Evolutionary conservation across 2,329 filamentous ascomycete species (phyloP), one percentile per base, ranked within the genome.

Genomic region (Claviceps sp.): DNA sequence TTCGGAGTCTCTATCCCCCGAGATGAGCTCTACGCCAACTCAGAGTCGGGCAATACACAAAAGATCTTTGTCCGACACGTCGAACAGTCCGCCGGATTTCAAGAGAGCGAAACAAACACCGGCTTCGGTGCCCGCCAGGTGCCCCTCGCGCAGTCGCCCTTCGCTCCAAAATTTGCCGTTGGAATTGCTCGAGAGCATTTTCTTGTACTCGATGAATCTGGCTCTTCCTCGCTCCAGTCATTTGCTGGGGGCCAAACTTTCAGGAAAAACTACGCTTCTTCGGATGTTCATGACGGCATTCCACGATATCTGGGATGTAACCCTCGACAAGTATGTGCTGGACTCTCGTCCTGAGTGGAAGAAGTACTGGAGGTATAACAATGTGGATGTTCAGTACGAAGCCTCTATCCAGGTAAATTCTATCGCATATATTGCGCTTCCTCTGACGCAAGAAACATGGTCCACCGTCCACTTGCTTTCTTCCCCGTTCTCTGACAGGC

Each of bases 121-220:
- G 8, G 26, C 2, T 30, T 30, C 8, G 8, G 26, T 30, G 26
- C 8, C 26, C 26, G 26, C 8, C 8, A 30, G 26, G 1, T 30
- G 26, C 26, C 8, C 26, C 8, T 30, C 26, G 9, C 26, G 61
- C 22, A 57, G 51, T 24, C 61, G 62, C 14, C 51, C 58, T 3
- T 60, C 45, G 11, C 57, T 70, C 20, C 62, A 69, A 49, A 58
- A 59, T 36, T 63, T 81, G 9, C 78, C 78, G 0, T 59, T 70
- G 6, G 78, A 81, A 60, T 65, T 81, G 24, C 67, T 81, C 11
- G 75, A 79, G 59, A 66, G 55, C 34, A 77, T 81, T 46, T 72
- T 79, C 50, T 62, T 75, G 55, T 62, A 73, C 50, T 78, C 75
- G 49, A 60, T 0, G 26, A 30, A 30, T 30, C 26, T 30, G 26